phyloP scores from a whole-genome alignment of 352 stramenopile genomes.

The Pythium biforme region DNA sequence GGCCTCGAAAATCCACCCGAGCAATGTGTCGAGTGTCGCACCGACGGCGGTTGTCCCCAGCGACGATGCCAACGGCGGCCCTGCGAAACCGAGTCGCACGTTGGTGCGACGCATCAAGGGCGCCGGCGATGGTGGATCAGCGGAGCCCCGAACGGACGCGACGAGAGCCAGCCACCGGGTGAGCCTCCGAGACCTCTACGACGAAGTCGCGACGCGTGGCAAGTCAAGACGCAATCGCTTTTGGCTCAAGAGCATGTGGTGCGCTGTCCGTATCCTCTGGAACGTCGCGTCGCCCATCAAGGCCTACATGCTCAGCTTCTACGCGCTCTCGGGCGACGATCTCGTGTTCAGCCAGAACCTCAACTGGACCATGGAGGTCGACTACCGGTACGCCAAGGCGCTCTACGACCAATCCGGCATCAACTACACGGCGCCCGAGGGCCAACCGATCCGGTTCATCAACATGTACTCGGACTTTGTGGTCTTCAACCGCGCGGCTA shows the following conservation, averaged over 20 bases:
- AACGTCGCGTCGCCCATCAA: slow-evolving; percentile 26
- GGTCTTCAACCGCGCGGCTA: slow-evolving; percentile 18
- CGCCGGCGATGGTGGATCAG: no score
- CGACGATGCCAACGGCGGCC: no score
- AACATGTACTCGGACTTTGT: slow-evolving; percentile 30
- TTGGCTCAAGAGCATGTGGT: background rate
- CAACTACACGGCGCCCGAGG: slow-evolving; percentile 5
- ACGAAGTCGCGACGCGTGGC: background rate
- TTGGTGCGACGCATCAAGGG: no score
- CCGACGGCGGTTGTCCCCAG: no score
- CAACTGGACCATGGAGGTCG: slow-evolving; percentile 26
- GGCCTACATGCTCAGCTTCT: slow-evolving; percentile 23
- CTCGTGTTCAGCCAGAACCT: slow-evolving; percentile 21
- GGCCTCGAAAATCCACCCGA: no score
- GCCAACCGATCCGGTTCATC: slow-evolving; percentile 24
- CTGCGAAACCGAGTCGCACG: no score
- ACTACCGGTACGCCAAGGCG: slow-evolving; percentile 20
- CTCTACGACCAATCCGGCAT: slow-evolving; percentile 19
- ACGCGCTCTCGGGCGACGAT: slow-evolving; percentile 17
- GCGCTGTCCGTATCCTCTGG: slow-evolving; percentile 15
- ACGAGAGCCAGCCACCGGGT: background rate
- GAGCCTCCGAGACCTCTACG: background rate
- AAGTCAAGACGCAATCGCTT: background rate
- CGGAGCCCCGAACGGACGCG: background rate
- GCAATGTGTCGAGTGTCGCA: no score